phyloP scores from a whole-genome alignment of 2,329 filamentous ascomycete species.

The Aspergillus felis region DNA sequence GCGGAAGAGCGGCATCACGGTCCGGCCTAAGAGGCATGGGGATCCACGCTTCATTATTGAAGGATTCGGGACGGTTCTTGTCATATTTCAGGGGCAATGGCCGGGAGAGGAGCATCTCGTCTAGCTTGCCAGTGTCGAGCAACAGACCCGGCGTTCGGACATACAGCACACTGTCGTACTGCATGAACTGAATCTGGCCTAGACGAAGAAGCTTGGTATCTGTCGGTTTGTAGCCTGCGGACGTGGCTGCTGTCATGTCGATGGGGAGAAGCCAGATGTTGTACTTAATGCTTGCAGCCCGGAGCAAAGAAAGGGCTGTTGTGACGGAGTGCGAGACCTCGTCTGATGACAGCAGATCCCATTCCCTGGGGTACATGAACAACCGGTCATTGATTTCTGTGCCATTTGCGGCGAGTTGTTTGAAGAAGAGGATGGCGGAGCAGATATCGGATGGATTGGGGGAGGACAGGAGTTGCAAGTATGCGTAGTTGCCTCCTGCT shows the following conservation, averaged over 20 bases:
- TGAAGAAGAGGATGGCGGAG: slow-evolving; percentile 43
- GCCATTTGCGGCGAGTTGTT: slow-evolving; percentile 33
- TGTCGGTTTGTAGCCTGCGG: slow-evolving; percentile 29
- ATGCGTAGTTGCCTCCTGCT: slow-evolving; percentile 33
- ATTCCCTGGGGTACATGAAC: slow-evolving; percentile 46
- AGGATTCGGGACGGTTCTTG: slow-evolving; percentile 31
- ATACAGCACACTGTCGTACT: slow-evolving; percentile 44
- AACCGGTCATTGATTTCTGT: slow-evolving; percentile 37
- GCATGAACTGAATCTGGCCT: slow-evolving; percentile 37
- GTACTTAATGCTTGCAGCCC: slow-evolving; percentile 36
- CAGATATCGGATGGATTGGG: slow-evolving; percentile 44
- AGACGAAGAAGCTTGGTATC: slow-evolving; percentile 36
- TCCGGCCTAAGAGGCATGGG: slow-evolving; percentile 33
- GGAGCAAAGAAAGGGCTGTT: slow-evolving; percentile 35
- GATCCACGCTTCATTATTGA: slow-evolving; percentile 37
- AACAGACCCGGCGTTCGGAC: slow-evolving; percentile 40
- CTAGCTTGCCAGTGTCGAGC: slow-evolving; percentile 35
- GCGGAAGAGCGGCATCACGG: slow-evolving; percentile 27
- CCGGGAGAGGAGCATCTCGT: slow-evolving; percentile 34
- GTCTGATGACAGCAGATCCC: slow-evolving; percentile 33
- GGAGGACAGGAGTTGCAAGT: slow-evolving; percentile 42
- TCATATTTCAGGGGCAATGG: slow-evolving; percentile 33
- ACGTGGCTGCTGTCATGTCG: slow-evolving; percentile 33
- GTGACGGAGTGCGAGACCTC: slow-evolving; percentile 24
- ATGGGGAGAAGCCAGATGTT: slow-evolving; percentile 40